Evolutionary conservation across 2,329 filamentous ascomycete genomes (phyloP).

Genomic region (Zymoseptoria brevis): DNA sequence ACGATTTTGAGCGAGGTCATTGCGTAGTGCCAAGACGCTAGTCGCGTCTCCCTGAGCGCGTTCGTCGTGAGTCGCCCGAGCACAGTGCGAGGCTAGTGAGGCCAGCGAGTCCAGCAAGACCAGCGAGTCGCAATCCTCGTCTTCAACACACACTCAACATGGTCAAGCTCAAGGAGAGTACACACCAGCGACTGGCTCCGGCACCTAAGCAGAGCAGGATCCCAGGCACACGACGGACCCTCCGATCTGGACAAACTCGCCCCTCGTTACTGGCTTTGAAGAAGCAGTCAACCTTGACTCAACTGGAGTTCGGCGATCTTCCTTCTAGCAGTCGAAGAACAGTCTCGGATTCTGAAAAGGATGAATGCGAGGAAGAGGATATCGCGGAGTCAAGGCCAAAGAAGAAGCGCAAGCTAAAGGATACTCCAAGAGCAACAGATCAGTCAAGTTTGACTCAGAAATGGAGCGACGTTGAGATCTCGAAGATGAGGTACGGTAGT

Average conservation of each 20-base stretch:
- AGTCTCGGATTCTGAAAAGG: neutral
- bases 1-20: neutral
- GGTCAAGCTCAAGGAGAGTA: constrained; percentile 6
- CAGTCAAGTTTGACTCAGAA: constrained; percentile 12
- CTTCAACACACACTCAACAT: constrained; percentile 3
- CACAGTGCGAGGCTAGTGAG: neutral
- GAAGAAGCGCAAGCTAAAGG: neutral
- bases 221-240: constrained; percentile 4
- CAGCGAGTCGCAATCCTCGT: neutral
- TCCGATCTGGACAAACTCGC: constrained; percentile 1
- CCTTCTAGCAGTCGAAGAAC: neutral
- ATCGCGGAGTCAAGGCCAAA: neutral
- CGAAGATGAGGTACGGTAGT: neutral
- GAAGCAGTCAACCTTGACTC: constrained; percentile 16
- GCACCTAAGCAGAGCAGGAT: constrained; percentile 11
- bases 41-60: neutral
- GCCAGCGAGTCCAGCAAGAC: neutral
- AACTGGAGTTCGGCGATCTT: constrained; percentile 13
- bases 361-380: constrained; percentile 2
- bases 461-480: constrained; percentile 3
- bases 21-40: neutral
- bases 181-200: constrained; percentile 4
- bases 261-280: constrained; percentile 3
- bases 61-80: neutral
- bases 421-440: neutral